phyloP scores from a whole-genome alignment of 495 filamentous ascomycete genomes.

The Astrothelium macrocarpum region DNA sequence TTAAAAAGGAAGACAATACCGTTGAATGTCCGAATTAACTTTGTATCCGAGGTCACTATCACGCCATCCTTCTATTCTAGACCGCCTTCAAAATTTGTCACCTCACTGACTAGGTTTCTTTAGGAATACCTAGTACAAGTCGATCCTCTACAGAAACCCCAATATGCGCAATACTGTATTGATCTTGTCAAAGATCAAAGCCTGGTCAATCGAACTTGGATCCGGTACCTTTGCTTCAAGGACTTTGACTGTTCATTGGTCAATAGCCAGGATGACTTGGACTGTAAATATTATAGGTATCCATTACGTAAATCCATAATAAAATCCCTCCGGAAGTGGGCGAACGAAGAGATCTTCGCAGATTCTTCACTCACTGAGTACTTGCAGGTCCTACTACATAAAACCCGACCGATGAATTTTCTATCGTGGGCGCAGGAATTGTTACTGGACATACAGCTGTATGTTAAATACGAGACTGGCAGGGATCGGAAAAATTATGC shows the following conservation, averaged over 20 bases:
- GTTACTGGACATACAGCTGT: not conserved
- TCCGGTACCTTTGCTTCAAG: constrained; percentile 17
- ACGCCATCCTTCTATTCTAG: not conserved
- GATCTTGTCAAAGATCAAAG: not conserved
- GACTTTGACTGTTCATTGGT: not conserved
- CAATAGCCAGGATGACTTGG: not conserved
- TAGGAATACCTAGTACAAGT: constrained; percentile 27
- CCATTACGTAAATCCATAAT: not conserved
- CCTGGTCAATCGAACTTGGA: constrained; percentile 9
- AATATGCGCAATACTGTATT: constrained; percentile 11
- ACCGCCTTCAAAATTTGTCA: not conserved
- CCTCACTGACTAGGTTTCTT: constrained; percentile 6
- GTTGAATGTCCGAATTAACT: too few relatives aligned
- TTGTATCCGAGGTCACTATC: not conserved
- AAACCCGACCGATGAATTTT: not conserved
- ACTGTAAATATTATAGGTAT: constrained; percentile 3
- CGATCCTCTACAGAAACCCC: not conserved
- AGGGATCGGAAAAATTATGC: not conserved
- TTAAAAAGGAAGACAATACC: too few relatives aligned
- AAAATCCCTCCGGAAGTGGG: not conserved
- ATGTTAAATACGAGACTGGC: not conserved
- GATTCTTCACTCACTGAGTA: not conserved
- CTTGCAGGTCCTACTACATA: not conserved
- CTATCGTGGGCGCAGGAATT: not conserved
- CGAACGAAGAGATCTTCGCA: not conserved